Percentiles rank a stretch among this genome's conserved stretches.
Evolutionary conservation across 1,284 basidiomycete species (phyloP).

Genomic region (Melampsora allii-populina): DNA sequence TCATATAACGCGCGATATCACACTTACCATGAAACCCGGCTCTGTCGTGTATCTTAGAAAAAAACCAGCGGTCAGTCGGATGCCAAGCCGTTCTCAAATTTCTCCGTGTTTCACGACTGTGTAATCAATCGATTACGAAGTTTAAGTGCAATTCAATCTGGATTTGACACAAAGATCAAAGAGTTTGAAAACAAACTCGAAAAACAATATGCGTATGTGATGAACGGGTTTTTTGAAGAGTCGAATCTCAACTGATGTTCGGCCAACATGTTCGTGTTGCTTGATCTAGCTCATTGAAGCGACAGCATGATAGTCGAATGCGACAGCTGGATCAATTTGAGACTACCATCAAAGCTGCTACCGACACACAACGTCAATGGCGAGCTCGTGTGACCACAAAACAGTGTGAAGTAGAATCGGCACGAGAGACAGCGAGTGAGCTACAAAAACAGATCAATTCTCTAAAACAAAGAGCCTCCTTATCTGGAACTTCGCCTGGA

Average conservation of each 20-base stretch:
- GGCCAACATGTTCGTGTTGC: background rate
- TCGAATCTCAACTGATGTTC: background rate
- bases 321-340: constrained; percentile 93
- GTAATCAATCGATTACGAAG: constrained; percentile 80
- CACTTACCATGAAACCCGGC: constrained; percentile 52
- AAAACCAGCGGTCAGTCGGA: constrained; percentile 57
- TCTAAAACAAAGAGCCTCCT: constrained; percentile 57
- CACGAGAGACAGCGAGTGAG: constrained; percentile 69
- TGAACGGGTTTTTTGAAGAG: background rate
- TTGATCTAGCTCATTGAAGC: constrained; percentile 64
- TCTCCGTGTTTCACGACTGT: constrained; percentile 88
- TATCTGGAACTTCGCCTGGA: constrained; percentile 55
- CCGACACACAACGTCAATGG: constrained; percentile 81
- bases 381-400: constrained; percentile 74
- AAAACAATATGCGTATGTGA: constrained; percentile 62
- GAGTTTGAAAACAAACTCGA: constrained; percentile 69
- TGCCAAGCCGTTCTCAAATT: constrained; percentile 83
- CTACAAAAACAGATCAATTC: constrained; percentile 68
- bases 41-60: constrained; percentile 45
- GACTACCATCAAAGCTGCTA: constrained; percentile 73
- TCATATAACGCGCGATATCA: constrained; percentile 44
- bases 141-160: constrained; percentile 73
- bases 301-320: constrained; percentile 83
- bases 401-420: constrained; percentile 80
- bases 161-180: constrained; percentile 81